Conservation (phyloP, 305 asterid genomes). For the Solanum hybrid region DNA sequence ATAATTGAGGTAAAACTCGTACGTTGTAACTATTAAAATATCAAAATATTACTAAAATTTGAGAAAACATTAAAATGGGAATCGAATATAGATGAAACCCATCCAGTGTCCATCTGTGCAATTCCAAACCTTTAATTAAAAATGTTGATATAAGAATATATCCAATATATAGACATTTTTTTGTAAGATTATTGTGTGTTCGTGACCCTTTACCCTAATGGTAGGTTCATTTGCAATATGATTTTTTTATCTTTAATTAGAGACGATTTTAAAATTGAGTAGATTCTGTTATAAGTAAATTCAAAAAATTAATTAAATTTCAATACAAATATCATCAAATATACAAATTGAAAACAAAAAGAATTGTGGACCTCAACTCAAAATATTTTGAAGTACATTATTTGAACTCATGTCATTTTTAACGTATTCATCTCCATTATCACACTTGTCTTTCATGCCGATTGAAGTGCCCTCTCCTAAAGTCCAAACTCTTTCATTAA, state of each 20-base stretch:
- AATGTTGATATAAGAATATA: not conserved
- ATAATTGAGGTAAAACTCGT: not conserved
- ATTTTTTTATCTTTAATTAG: no score
- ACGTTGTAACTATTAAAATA: not conserved
- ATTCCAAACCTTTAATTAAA: not conserved
- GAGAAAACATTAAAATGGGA: not conserved
- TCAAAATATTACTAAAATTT: no score
- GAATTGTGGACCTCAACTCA: not conserved
- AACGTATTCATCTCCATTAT: not conserved
- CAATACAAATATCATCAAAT: no score
- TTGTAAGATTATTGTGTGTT: not conserved
- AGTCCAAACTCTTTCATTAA: not conserved
- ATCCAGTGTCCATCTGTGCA: not conserved
- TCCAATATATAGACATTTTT: not conserved
- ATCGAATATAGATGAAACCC: not conserved
- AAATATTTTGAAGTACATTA: not conserved
- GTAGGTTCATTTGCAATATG: not conserved
- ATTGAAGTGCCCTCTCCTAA: not conserved
- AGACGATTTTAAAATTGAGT: no score
- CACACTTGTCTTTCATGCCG: slow-evolving; percentile 27
- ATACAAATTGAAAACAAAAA: no score
- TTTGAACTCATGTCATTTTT: not conserved
- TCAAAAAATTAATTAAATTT: no score
- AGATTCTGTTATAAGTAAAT: rapidly evolving
- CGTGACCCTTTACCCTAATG: not conserved